Conservation (phyloP, 2,329 filamentous ascomycete species). For the Penicillium palitans region DNA sequence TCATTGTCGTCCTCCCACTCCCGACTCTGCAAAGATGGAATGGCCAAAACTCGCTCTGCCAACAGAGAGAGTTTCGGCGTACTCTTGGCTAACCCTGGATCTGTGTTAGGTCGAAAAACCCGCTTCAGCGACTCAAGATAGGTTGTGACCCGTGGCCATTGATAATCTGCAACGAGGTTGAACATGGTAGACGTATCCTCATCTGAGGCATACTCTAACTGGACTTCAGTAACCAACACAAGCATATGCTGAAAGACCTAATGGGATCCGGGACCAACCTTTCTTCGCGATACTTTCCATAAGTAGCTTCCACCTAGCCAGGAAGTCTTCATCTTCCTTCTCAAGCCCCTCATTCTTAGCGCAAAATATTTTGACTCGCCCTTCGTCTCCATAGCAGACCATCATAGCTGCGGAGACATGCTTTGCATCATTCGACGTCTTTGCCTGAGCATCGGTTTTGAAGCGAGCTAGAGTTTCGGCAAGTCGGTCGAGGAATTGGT, state of each 20-base stretch:
- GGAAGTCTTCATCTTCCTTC: not conserved
- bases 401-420: not conserved
- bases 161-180: not conserved
- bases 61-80: not conserved
- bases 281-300: not conserved
- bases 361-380: not conserved
- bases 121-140: not conserved
- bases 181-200: not conserved
- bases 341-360: not conserved
- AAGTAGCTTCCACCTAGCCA: not conserved
- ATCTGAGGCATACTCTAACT: not conserved
- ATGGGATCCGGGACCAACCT: not conserved
- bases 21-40: not conserved
- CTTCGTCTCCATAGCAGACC: not conserved
- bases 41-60: not conserved
- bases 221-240: not conserved
- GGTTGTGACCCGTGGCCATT: not conserved
- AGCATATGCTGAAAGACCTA: not conserved
- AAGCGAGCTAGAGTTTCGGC: not conserved
- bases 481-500: not conserved
- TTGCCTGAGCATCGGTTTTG: not conserved
- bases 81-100: not conserved
- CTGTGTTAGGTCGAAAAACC: not conserved
- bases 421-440: not conserved
- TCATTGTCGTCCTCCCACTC: not conserved